phyloP scores from a whole-genome alignment of 2,329 filamentous ascomycete species.

The Colletotrichum sp. region DNA sequence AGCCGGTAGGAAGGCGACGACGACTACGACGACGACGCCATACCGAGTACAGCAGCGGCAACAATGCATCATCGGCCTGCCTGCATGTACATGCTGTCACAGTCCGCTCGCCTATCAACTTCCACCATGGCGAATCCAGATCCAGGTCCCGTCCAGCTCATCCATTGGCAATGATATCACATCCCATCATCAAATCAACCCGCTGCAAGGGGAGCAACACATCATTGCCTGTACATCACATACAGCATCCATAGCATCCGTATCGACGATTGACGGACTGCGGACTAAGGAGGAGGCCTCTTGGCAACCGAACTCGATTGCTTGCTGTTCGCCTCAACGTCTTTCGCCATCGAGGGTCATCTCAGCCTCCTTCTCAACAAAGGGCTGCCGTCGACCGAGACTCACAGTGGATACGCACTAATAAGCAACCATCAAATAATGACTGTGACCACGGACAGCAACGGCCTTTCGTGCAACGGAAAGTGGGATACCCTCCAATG shows the following conservation, averaged over 20 bases:
- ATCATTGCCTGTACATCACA: not conserved
- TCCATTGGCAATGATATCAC: constrained; percentile 12
- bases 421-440: not conserved
- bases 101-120: not conserved
- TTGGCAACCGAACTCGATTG: not conserved
- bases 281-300: constrained; percentile 1
- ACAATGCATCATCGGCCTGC: not conserved
- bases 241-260: not conserved
- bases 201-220: not conserved
- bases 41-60: not conserved
- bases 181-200: not conserved
- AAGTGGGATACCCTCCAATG: not conserved
- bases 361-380: not conserved
- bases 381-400: not conserved
- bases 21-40: not conserved
- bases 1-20: not conserved
- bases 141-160: not conserved
- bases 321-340: not conserved
- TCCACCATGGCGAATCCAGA: not conserved
- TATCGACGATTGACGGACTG: not conserved
- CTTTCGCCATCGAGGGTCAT: not conserved
- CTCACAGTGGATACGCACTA: not conserved
- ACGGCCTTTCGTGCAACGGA: not conserved
- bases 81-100: not conserved
- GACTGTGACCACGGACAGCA: not conserved